Evolutionary conservation across 2,329 filamentous ascomycete genomes (phyloP), one percentile per base, ranked within the genome.

Genomic region (Mariannaea elegans): DNA sequence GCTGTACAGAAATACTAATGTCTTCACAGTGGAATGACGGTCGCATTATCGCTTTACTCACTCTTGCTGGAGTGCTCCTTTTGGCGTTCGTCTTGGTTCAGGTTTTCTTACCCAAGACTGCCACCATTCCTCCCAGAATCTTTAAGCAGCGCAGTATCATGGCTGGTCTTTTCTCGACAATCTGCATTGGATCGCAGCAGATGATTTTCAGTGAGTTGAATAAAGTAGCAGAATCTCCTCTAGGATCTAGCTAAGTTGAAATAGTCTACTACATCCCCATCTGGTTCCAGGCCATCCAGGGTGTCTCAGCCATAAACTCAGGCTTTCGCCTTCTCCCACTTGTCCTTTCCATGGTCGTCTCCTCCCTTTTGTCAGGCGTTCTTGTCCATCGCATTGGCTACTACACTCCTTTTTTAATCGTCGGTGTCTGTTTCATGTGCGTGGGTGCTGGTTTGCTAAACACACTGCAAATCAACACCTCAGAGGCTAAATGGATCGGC

Each of bases 251-350:
- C 61, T 61, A 23, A 63, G 12, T 4, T 4, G 2, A 4, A 2
- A 16, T 24, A 65, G 74, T 78, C 4, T 81, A 81, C 68, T 83
- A 77, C 65, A 71, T 84, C 4, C 81, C 82, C 10, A 75, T 84
- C 54, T 85, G 81, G 79, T 84, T 83, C 68, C 81, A 83, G 60
- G 78, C 78, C 10, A 77, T 82, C 44, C 71, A 79, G 50, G 79
- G 71, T 8, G 58, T 63, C 16, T 64, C 69, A 2, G 72, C 73
- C 16, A 59, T 75, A 2, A 38, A 71, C 3, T 71, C 71, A 0
- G 73, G 73, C n/a, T 70, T 75, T 32, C 66, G 65, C 13, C 60
- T 69, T 2, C 65, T 76, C 1, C 72, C 73, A 7, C 58, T 71
- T 1, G 61, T 74, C 6, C 58, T 75, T 7, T 63, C 71, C 9